Base-by-base conservation (phyloP, 129 eudicot species). In the Cynara cardunculus region DNA sequence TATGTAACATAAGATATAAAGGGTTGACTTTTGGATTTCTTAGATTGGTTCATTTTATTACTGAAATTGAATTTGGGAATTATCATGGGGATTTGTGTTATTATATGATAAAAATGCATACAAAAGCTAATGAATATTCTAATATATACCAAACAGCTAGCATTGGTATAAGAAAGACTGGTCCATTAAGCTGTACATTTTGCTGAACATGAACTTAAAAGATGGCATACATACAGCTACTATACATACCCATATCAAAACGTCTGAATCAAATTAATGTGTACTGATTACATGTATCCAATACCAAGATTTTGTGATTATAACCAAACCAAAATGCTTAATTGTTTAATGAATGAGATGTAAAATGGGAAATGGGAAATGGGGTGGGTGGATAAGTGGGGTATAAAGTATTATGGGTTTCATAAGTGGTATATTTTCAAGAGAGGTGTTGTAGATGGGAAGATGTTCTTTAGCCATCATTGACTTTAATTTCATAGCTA, bases 401-500 rank as follows among this genome's bases (percentile, higher is more conserved):
- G 41, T 25, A 75, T 75, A 14, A 69, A 82, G 81, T 69, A 75
- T 12, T 46, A 53, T 68, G 64, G 59, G 9, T 70, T 56, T 56
- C 65, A 56, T 70, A 71, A 76, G 74, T 83, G 78, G 82, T 59
- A 83, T 71, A 83, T 71, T 62, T 62, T 83, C 78, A 77, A 83
- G 69, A 83, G 75, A 81, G 75, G 62, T 39, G 62, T 76, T 35
- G 81, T 70, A 69, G 66, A 82, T 39, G 70, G 71, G 81, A 71
- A 71, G 86, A 83, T 61, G 77, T 77, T 77, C 82, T 39, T 83
- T 62, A 62, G 72, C 74, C 66, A 82, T 82, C 82, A 77, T 82
- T 82, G 82, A 82, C 86, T 82, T 76, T 56, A 56, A 56, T 56
- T 81, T 37, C 18, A 59, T 35, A 83, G 72, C 73, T 67, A 83